phyloP scores from a whole-genome alignment of 495 filamentous ascomycete species.

The Podospora pseudopauciseta region DNA sequence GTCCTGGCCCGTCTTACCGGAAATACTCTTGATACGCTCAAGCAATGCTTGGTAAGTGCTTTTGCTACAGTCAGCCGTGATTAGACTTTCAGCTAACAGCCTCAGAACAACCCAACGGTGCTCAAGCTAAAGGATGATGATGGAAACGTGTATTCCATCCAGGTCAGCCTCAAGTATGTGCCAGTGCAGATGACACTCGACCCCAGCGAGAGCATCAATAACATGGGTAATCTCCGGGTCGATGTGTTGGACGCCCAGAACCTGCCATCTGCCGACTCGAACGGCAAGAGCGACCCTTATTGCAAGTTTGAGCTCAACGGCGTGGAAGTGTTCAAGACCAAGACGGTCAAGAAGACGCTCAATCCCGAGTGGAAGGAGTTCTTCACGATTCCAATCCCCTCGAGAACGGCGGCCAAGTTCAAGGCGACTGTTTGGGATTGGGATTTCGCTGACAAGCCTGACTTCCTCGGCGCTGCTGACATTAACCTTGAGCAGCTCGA shows the following conservation, averaged over 20 bases:
- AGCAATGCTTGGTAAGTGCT: constrained; percentile 70
- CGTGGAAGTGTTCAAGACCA: constrained; percentile 85
- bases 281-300: constrained; percentile 94
- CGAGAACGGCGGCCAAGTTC: constrained; percentile 82
- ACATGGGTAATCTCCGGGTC: constrained; percentile 88
- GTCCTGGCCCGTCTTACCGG: constrained; percentile 80
- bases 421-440: constrained; percentile 85
- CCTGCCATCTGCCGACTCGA: constrained; percentile 87
- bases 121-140: constrained; percentile 71
- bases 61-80: background rate
- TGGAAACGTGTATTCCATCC: constrained; percentile 75
- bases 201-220: constrained; percentile 94
- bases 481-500: constrained; percentile 82
- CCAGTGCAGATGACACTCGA: constrained; percentile 92
- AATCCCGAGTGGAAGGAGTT: constrained; percentile 93
- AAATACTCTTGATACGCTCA: constrained; percentile 78
- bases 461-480: constrained; percentile 71
- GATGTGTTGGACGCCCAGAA: constrained; percentile 86
- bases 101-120: constrained; percentile 79
- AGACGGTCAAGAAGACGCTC: constrained; percentile 93
- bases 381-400: constrained; percentile 79
- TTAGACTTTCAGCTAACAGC: constrained; percentile 13
- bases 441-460: constrained; percentile 89
- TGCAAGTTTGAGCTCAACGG: constrained; percentile 90
- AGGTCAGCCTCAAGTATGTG: constrained; percentile 88